Base-by-base conservation (phyloP, 2,329 filamentous ascomycete species). In the Anthostomella pinea region DNA sequence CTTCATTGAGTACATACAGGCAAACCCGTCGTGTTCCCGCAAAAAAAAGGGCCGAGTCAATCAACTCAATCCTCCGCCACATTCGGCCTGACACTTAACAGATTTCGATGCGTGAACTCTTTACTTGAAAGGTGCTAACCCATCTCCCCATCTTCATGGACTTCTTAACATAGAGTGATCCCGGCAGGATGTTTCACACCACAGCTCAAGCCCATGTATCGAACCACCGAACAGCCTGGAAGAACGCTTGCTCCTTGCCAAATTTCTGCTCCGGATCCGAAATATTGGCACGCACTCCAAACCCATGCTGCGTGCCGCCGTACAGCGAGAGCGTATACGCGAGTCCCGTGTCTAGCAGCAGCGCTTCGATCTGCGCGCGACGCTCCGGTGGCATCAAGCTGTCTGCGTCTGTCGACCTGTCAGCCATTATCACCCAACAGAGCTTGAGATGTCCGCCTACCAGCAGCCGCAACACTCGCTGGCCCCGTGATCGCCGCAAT, bases 231-330 rank as follows among this genome's bases (percentile, higher is more conserved):
- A 88, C 73, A 17, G 85, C 85, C 70, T 91, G 86, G 48, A 74
- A 64, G 59, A 90, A 90, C 1, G 87, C 85, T 58, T 81, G 74
- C 65, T 91, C 84, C 71, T 90, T 90, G 20, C 81, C 84, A 57
- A 79, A 90, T 62, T 73, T 79, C 54, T 77, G 64, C 38, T 54
- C 48, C 14, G 65, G 64, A 39, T 72, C 64, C 3, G 64, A 65
- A 18, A 73, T 38, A 51, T 91, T 80, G 4, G 69, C 77, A 22
- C 85, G 73, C 6, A 87, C 81, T 11, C 79, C 81, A 52, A 91
- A 93, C 0, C 87, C 87, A 56, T 93, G 87, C 42, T 66, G 58
- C 6, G 84, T 81, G 23, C 76, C 77, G 11, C 77, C 76, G 68
- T 81, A 91, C 26, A 91, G 62, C 44, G 72, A 79, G 40, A 89